Percentiles rank a stretch among this genome's conserved stretches.
Evolutionary conservation across 495 filamentous ascomycete genomes (phyloP).

Genomic region (Chaetomium cochliodes): DNA sequence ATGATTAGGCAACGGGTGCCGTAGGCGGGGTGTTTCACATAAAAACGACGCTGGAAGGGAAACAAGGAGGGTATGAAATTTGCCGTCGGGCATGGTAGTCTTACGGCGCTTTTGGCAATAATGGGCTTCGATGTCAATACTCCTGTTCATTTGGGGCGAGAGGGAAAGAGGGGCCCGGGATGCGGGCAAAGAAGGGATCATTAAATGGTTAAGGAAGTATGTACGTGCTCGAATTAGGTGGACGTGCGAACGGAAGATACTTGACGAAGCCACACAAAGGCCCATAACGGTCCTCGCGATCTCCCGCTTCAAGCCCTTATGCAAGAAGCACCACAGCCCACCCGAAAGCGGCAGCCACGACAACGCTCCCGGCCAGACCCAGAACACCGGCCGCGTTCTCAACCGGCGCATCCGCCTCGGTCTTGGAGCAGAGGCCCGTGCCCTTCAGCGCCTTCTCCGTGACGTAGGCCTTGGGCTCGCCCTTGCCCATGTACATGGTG

Average conservation of each 20-base stretch:
- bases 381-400: constrained; percentile 15
- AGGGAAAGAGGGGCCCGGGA: neutral
- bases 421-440: constrained; percentile 29
- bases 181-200: neutral
- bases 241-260: neutral
- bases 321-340: constrained; percentile 25
- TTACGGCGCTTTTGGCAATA: neutral
- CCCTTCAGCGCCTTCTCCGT: constrained; percentile 18
- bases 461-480: constrained; percentile 34
- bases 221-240: neutral
- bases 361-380: constrained; percentile 18
- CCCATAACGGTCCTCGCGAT: neutral
- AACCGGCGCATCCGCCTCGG: constrained; percentile 19
- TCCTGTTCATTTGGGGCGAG: too few species aligned
- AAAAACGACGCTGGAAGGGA: too few species aligned
- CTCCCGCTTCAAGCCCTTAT: constrained; percentile 1
- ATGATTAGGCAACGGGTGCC: too few species aligned
- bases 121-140: too few species aligned
- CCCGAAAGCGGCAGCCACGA: constrained; percentile 22
- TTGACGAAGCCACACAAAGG: neutral
- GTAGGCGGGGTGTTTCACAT: too few species aligned
- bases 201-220: neutral
- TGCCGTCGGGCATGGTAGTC: too few species aligned
- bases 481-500: constrained; percentile 27
- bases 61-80: too few species aligned